Evolutionary conservation across 352 stramenopile genomes (phyloP).

Genomic region (Pythium utonaiense): DNA sequence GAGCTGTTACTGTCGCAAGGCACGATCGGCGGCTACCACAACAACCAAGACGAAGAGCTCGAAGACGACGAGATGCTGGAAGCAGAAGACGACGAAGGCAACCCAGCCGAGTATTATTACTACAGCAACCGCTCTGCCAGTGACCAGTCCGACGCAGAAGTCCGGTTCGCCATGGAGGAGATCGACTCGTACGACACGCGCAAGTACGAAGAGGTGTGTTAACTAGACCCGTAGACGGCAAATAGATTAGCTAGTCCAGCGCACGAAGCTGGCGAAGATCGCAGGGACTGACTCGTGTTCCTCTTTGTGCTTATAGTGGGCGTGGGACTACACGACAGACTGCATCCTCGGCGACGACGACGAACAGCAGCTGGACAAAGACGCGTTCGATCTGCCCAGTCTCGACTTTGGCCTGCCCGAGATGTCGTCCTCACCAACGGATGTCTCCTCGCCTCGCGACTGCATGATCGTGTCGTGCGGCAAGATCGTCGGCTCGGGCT

Average conservation of each 20-base stretch:
- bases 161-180: conserved; percentile 67
- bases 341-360: conserved; percentile 64
- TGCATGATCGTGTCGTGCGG: conserved; percentile 45
- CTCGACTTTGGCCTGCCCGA: conserved; percentile 37
- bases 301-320: conserved; percentile 19
- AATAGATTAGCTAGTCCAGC: conserved; percentile 16
- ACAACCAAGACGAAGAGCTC: conserved; percentile 21
- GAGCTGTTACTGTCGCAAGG: conserved; percentile 35
- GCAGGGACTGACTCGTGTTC: conserved; percentile 9
- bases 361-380: conserved; percentile 58
- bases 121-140: conserved; percentile 31
- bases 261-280: no score
- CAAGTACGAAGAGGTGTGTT: conserved; percentile 59
- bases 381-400: conserved; percentile 33
- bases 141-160: conserved; percentile 44
- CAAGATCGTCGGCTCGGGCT: conserved; percentile 24
- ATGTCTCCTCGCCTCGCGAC: conserved; percentile 45
- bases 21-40: conserved; percentile 9
- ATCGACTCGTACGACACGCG: conserved; percentile 70
- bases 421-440: conserved; percentile 67
- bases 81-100: conserved; percentile 35
- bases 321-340: conserved; percentile 59
- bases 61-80: conserved; percentile 44
- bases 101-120: conserved; percentile 47
- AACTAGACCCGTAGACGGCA: conserved; percentile 7